These are phyloP conservation scores for Penicillium sp. DNA, from an alignment of 2,329 filamentous ascomycete genomes.

Conservation along the genomic window DNA sequence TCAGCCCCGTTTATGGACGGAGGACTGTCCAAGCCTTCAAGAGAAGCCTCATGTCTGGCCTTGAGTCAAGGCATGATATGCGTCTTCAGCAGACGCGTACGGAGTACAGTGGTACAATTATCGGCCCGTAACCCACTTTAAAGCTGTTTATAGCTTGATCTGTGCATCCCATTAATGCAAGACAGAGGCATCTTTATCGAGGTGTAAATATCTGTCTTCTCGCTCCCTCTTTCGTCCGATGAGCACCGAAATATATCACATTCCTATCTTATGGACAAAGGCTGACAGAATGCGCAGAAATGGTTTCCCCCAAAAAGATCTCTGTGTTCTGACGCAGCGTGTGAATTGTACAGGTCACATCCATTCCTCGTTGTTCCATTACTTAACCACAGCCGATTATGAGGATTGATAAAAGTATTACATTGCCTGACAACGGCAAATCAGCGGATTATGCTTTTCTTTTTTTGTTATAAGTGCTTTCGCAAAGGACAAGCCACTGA, in stretches of 20 bases:
- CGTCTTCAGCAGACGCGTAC: neutral
- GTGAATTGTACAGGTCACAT: constrained; percentile 11
- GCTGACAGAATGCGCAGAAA: neutral
- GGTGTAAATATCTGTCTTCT: neutral
- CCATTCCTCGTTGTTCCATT: neutral
- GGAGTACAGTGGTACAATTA: neutral
- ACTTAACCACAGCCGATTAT: neutral
- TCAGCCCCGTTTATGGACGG: neutral
- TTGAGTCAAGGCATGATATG: neutral
- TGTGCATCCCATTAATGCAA: neutral
- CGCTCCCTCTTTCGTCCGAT: neutral
- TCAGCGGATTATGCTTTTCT: constrained; percentile 1
- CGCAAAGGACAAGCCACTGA: neutral
- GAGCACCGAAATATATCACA: neutral
- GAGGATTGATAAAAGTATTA: neutral
- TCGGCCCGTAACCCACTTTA: neutral
- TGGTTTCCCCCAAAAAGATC: neutral
- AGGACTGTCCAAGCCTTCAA: neutral
- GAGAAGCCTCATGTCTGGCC: neutral
- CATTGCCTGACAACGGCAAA: neutral
- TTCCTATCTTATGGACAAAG: neutral
- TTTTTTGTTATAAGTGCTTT: neutral
- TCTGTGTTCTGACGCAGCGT: neutral
- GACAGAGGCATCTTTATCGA: neutral
- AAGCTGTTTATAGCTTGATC: neutral